Evolutionary conservation across 2,329 filamentous ascomycete genomes (phyloP), one percentile per base, ranked within the genome.

Genomic region (Knufia fluminis): DNA sequence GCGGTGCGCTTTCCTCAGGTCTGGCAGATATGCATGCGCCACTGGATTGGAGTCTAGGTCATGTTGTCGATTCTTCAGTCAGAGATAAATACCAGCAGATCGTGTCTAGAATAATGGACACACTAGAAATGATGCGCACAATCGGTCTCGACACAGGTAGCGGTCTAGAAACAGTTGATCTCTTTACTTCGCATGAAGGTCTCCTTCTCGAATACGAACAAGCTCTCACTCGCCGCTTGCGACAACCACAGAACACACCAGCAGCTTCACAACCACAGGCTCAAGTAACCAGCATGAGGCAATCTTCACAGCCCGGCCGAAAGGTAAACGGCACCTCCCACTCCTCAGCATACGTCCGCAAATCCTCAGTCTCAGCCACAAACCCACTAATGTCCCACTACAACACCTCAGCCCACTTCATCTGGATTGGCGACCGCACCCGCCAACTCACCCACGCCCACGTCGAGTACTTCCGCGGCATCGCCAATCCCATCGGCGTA

Each of bases 371-470:
- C 43, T 63, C 62, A 26, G 55, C 53, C 4, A 3, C 54, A 33
- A 38, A 46, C 56, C 62, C 36, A 57, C 68, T 67, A 14, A 79
- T 78, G 61, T 81, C 83, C 61, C 94, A 86, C 77, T 97, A 94
- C 71, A 85, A 95, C 68, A 97, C 91, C 0, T 94, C 88, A 3
- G 87, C 88, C 0, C 92, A 98, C 66, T 97, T 98, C 72, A 78
- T 98, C 65, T 98, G 92, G 92, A 94, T 98, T 60, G 92, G 92
- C 48, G 92, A 98, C 68, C 86, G 92, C 57, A 98, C 92, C 1
- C 81, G 92, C 41, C 91, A 97, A 68, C 80, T 96, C 40, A 85
- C 92, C 63, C 87, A 91, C 59, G 91, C 85, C 0, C 92, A 98
- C 67, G 85, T 98, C 54, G 92, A 98, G 69, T 98, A 94, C 75